Evolutionary conservation across 129 eudicot genomes (phyloP).

Genomic region (Artemisia argyi): DNA sequence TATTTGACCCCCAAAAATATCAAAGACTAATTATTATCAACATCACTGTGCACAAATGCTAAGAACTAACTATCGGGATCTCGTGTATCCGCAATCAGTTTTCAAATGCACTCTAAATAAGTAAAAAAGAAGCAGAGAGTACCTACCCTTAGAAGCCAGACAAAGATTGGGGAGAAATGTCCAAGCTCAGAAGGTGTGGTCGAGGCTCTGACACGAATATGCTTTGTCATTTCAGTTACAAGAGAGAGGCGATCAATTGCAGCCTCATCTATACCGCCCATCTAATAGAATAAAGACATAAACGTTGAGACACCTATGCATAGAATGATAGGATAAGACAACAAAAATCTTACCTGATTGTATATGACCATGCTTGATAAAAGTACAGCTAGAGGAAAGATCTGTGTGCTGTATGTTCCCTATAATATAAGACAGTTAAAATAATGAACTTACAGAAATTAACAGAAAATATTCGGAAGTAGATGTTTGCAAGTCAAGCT

Average conservation of each 20-base stretch:
- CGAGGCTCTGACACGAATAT: slow-evolving; percentile 92
- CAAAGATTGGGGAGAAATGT: slow-evolving; percentile 98
- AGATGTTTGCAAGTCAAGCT: slow-evolving; percentile 22
- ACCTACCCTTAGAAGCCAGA: slow-evolving; percentile 96
- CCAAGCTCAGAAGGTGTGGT: slow-evolving; percentile 94
- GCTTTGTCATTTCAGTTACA: slow-evolving; percentile 98
- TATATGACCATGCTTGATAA: slow-evolving; percentile 97
- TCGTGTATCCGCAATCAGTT: too few species aligned
- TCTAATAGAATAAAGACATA: slow-evolving; percentile 42
- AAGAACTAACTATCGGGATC: too few species aligned
- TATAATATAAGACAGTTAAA: slow-evolving; percentile 9
- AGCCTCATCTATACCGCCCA: slow-evolving; percentile 99
- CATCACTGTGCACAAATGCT: too few species aligned
- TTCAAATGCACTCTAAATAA: not conserved
- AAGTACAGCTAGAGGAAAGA: slow-evolving; percentile 92
- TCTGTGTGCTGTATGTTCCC: slow-evolving; percentile 98
- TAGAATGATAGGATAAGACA: slow-evolving; percentile 1
- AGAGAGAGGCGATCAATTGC: slow-evolving; percentile 98
- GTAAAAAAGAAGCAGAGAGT: slow-evolving; percentile 5
- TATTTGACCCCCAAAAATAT: too few species aligned
- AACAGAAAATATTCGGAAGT: not conserved
- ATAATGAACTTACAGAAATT: slow-evolving; percentile 2
- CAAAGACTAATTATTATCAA: too few species aligned
- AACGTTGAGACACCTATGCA: slow-evolving; percentile 7
- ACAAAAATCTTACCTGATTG: slow-evolving; percentile 64